A percentile compares a stretch with the other conserved stretches of the same genome.
These are phyloP conservation scores for Silene vulgaris DNA, from an alignment of 179 eudicot species.

Conservation along the genomic window DNA sequence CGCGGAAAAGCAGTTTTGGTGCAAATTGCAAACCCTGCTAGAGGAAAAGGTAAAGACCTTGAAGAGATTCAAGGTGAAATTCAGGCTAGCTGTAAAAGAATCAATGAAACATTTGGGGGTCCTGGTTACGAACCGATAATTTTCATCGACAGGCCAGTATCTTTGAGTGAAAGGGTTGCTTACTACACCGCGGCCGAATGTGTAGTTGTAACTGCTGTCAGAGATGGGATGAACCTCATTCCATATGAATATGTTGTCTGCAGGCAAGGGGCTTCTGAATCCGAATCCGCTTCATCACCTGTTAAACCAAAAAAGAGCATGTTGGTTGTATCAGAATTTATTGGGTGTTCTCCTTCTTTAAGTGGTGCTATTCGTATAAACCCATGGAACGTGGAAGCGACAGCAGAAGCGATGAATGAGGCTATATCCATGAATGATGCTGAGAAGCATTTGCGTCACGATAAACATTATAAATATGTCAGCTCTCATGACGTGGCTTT, in stretches of 20 bases:
- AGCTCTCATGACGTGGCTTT: conserved; percentile 78
- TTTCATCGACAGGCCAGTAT: conserved; percentile 44
- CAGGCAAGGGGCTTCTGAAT: conserved; percentile 61
- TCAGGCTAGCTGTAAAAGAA: conserved; percentile 51
- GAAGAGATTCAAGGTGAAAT: conserved; percentile 73
- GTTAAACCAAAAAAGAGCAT: conserved; percentile 58
- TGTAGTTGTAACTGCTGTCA: conserved; percentile 79
- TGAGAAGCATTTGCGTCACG: conserved; percentile 82
- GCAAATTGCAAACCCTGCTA: conserved; percentile 81
- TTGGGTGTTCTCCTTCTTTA: conserved; percentile 86
- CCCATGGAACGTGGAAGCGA: conserved; percentile 84
- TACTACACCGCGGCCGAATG: conserved; percentile 73
- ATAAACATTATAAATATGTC: conserved; percentile 79
- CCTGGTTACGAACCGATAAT: conserved; percentile 58
- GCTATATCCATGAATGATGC: conserved; percentile 59
- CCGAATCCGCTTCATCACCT: conserved; percentile 31
- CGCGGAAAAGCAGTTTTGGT: conserved; percentile 47
- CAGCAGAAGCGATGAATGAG: conserved; percentile 79
- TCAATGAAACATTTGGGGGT: conserved; percentile 48
- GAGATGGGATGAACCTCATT: conserved; percentile 87
- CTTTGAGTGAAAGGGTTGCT: conserved; percentile 57
- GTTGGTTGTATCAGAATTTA: conserved; percentile 83
- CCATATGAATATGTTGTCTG: conserved; percentile 82
- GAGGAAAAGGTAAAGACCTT: conserved; percentile 77
- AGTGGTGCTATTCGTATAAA: conserved; percentile 88